These are phyloP conservation scores for Mucor indicus DNA, from an alignment of 371 early-diverging fungal genomes.

Conservation along the genomic window DNA sequence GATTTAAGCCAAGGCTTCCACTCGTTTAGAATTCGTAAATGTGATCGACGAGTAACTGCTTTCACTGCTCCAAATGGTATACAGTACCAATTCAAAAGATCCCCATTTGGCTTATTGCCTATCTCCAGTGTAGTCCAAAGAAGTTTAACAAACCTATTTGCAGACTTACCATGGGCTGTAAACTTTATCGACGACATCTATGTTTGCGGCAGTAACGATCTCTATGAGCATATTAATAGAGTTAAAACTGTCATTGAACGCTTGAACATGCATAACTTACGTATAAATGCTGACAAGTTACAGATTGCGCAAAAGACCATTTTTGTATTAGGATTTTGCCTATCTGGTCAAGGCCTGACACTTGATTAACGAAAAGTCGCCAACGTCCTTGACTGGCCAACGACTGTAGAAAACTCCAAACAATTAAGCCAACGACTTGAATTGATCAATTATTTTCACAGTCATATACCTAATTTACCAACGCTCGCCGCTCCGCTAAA, in stretches of 20 bases:
- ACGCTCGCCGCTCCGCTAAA: slow-evolving; percentile 18
- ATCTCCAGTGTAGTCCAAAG: background rate
- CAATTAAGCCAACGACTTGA: slow-evolving; percentile 21
- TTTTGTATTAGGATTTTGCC: slow-evolving; percentile 7
- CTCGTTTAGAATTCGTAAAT: background rate
- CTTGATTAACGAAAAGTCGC: slow-evolving; percentile 13
- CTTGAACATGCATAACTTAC: slow-evolving; percentile 4
- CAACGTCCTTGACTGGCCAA: slow-evolving; percentile 8
- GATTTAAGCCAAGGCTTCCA: background rate
- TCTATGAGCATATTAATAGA: background rate
- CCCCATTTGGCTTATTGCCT: background rate
- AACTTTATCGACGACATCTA: background rate
- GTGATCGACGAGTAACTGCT: background rate
- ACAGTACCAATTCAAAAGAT: background rate
- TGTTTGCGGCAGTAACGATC: background rate
- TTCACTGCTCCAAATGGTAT: background rate
- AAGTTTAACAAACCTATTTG: background rate
- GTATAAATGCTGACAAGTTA: slow-evolving; percentile 13
- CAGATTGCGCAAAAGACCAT: background rate
- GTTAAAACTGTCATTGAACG: slow-evolving; percentile 1
- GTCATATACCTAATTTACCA: slow-evolving; percentile 17
- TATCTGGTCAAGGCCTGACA: slow-evolving; percentile 6
- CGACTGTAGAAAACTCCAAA: slow-evolving; percentile 9
- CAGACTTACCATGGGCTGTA: background rate
- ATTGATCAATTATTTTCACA: slow-evolving; percentile 24